Evolutionary conservation across 2,329 filamentous ascomycete genomes (phyloP).

Genomic region (Zymoseptoria ardabiliae): DNA sequence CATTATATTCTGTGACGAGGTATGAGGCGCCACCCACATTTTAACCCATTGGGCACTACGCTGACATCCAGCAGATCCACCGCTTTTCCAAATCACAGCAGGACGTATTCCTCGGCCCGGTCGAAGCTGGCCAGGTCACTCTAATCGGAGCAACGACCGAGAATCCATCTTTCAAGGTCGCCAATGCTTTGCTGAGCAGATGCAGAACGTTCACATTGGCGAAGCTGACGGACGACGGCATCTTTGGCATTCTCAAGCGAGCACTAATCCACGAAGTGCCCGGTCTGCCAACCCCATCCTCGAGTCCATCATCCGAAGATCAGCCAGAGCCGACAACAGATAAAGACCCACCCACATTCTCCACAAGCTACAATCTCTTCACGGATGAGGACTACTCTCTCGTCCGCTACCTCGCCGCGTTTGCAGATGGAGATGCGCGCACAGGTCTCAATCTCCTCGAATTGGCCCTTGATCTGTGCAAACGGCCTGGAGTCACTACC

Average conservation of each 20-base stretch:
- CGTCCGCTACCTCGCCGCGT: conserved; percentile 71
- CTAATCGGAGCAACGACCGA: conserved; percentile 94
- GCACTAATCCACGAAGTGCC: conserved; percentile 50
- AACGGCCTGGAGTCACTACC: conserved; percentile 56
- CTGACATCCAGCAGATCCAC: conserved; percentile 61
- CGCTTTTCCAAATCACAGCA: conserved; percentile 87
- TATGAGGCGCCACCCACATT: background rate
- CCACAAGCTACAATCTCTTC: conserved; percentile 39
- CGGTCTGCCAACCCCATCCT: conserved; percentile 46
- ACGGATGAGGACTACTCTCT: conserved; percentile 62
- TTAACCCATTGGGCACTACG: background rate
- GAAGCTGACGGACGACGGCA: conserved; percentile 64
- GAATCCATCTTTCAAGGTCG: conserved; percentile 91
- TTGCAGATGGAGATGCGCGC: conserved; percentile 86
- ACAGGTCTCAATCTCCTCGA: conserved; percentile 90
- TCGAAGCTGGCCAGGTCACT: conserved; percentile 83
- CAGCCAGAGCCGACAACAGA: background rate
- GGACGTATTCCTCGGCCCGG: conserved; percentile 86
- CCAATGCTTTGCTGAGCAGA: conserved; percentile 76
- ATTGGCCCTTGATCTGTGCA: conserved; percentile 71
- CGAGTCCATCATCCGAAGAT: conserved; percentile 20
- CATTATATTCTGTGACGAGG: conserved; percentile 81
- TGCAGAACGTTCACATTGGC: conserved; percentile 85
- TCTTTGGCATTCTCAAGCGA: conserved; percentile 66
- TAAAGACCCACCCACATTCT: background rate